Percentiles rank a stretch among this genome's conserved stretches.
phyloP scores from a whole-genome alignment of 768 basidiomycete species.

The Cyclocybe cylindracea region DNA sequence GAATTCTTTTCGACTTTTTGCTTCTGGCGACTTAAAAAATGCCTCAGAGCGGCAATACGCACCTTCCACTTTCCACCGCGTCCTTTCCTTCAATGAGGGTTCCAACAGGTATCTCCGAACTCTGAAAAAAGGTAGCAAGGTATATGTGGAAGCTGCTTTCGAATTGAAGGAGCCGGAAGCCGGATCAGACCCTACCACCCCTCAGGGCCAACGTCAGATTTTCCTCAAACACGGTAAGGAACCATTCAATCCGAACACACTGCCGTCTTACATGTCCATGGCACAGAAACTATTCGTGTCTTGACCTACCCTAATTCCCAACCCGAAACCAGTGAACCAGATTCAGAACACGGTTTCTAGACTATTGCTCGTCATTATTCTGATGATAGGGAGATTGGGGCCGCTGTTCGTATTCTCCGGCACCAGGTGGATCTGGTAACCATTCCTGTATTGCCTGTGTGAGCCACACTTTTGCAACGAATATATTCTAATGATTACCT shows the following conservation, averaged over 20 bases:
- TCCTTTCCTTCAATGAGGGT: constrained; percentile 69
- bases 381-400: constrained; percentile 39
- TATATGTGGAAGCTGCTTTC: constrained; percentile 80
- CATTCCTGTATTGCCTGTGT: constrained; percentile 30
- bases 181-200: constrained; percentile 63
- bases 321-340: constrained; percentile 3
- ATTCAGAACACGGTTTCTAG: constrained; percentile 1
- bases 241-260: neutral
- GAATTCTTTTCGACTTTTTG: constrained; percentile 20
- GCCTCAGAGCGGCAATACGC: constrained; percentile 49
- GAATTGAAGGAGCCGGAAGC: constrained; percentile 75
- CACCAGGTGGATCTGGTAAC: constrained; percentile 27
- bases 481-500: constrained; percentile 11
- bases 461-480: constrained; percentile 1
- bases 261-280: constrained; percentile 3
- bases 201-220: constrained; percentile 78
- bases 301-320: constrained; percentile 31
- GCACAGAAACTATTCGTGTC: constrained; percentile 54
- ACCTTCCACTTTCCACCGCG: constrained; percentile 71
- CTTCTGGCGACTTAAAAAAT: neutral
- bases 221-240: constrained; percentile 76
- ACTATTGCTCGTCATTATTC: constrained; percentile 10
- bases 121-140: constrained; percentile 69
- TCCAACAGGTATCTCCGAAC: constrained; percentile 65
- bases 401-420: constrained; percentile 30